These are phyloP conservation scores for Aspergillus intermedius DNA, from an alignment of 2,329 filamentous ascomycete genomes.

Conservation along the genomic window DNA sequence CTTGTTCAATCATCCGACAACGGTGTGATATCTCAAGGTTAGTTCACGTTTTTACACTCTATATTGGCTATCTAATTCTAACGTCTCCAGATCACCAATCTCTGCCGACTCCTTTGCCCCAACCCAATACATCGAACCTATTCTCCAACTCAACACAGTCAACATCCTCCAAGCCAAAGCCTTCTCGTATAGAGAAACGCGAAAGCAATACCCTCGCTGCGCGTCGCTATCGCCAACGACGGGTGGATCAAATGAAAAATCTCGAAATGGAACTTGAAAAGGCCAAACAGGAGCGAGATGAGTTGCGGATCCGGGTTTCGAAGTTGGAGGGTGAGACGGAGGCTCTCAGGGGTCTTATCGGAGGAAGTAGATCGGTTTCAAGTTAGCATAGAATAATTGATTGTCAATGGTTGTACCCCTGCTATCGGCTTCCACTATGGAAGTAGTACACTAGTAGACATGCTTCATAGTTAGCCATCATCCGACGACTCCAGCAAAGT, in stretches of 20 bases:
- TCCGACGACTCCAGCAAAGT: background rate
- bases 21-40: background rate
- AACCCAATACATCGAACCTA: background rate
- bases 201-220: constrained; percentile 32
- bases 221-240: constrained; percentile 30
- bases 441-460: background rate
- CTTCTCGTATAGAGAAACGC: constrained; percentile 24
- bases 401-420: background rate
- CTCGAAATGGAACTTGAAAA: constrained; percentile 28
- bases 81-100: background rate
- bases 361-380: constrained; percentile 1
- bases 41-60: background rate
- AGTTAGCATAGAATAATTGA: background rate
- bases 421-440: background rate
- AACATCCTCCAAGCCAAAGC: constrained; percentile 1
- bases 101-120: background rate
- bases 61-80: background rate
- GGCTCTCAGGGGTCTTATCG: constrained; percentile 22
- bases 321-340: constrained; percentile 32
- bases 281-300: constrained; percentile 28
- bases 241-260: constrained; percentile 25
- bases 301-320: constrained; percentile 28
- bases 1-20: background rate
- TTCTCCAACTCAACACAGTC: background rate
- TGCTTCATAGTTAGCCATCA: background rate